Evolutionary conservation across 2,329 filamentous ascomycete genomes (phyloP), one percentile per base, ranked within the genome.

Genomic region (Emericellopsis atlantica): DNA sequence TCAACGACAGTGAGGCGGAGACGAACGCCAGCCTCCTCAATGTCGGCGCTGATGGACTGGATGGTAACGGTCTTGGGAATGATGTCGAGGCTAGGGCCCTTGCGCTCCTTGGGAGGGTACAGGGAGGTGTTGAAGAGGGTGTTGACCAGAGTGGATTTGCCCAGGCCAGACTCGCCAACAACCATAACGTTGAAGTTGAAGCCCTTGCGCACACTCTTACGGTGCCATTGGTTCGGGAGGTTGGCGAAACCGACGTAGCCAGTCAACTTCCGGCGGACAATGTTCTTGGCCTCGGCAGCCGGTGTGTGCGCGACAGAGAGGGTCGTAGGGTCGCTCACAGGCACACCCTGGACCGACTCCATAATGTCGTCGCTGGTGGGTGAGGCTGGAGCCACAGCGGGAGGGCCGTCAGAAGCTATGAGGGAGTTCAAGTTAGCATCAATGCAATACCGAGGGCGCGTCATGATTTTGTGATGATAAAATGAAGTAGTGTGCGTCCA

Each of bases 161-260:
- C 92, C 52, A 98, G 79, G 51, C 92, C 92, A 60, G 92, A 98
- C 81, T 98, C 92, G 77, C 92, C 92, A 67, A 98, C 92, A 66
- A 98, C 92, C 92, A 98, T 98, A 53, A 98, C 92, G 62, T 98
- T 98, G 76, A 98, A 98, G 78, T 96, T 98, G 79, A 98, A 98
- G 47, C 92, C 92, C 70, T 98, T 98, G 61, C 92, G 87, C 57
- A 98, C 92, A 79, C 89, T 95, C 83, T 98, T 98, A 66, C 92
- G 90, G 74, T 98, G 92, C 92, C 92, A 98, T 70, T 98, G 92
- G 71, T 98, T 98, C 49, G 92, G 92, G 60, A 98, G 69, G 65
- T 98, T 98, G 64, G 92, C 92, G 59, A 98, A 98, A 51, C 92
- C 92, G 57, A 98, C 92, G 57, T 96, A 98, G 59, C 92, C 92